Conservation (phyloP, 2,329 filamentous ascomycete species). For the Arthrobotrys megalospora region DNA sequence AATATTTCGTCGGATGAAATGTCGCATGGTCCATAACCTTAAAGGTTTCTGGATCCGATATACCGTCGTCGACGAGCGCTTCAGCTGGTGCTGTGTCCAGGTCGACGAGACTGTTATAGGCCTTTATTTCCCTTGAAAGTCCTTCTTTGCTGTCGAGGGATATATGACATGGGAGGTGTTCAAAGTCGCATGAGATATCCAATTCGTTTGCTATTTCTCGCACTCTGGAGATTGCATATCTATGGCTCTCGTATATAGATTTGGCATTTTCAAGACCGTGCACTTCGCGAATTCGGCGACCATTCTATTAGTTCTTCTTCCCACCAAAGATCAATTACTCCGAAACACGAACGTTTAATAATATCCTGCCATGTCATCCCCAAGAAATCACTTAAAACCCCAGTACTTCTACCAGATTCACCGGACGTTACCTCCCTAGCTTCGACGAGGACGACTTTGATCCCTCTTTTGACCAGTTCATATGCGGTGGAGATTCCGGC, state of each 20-base stretch:
- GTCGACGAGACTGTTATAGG: conserved; percentile 69
- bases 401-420: conserved; percentile 72
- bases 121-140: conserved; percentile 70
- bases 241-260: conserved; percentile 72
- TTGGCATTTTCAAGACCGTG: conserved; percentile 71
- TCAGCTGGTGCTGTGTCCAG: conserved; percentile 66
- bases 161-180: conserved; percentile 70
- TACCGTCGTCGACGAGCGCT: conserved; percentile 69
- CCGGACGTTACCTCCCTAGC: conserved; percentile 72
- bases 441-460: conserved; percentile 72
- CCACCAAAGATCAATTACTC: background rate
- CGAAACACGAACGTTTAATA: conserved; percentile 66
- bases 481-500: conserved; percentile 72
- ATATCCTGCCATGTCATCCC: conserved; percentile 73
- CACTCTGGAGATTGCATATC: conserved; percentile 72
- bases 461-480: conserved; percentile 71
- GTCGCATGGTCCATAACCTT: conserved; percentile 70
- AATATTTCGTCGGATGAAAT: conserved; percentile 73
- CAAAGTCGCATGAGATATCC: conserved; percentile 73
- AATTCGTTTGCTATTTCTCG: conserved; percentile 71
- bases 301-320: background rate
- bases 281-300: conserved; percentile 63
- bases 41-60: conserved; percentile 68
- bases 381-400: conserved; percentile 72
- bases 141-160: conserved; percentile 70